Evolutionary conservation across 78 protist genomes (phyloP), one percentile per base, ranked within the genome.

Genomic region (Corallochytrium limacisporum): DNA sequence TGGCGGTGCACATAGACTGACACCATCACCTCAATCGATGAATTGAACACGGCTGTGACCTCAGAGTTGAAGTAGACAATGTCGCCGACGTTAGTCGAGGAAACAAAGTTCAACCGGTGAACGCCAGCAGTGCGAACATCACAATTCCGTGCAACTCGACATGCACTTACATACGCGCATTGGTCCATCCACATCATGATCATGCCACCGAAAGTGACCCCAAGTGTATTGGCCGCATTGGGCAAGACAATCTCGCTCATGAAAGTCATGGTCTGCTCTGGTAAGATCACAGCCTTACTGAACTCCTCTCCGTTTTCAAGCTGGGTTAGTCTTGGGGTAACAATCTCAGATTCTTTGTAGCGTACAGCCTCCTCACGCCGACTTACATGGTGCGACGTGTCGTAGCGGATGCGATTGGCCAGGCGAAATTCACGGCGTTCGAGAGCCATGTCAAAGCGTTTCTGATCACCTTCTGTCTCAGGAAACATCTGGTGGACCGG

Each of bases 161-260:
- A 29, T 5, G 65, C 65, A 22, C 57, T 26, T 3, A 65, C 31
- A 26, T 29, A 47, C 26, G 60, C 72, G 1, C 38, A 13, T 5
- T 9, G n/a, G 50, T 50, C 60, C 57, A 65, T 65, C 72, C 72
- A 65, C 35, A 60, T 37, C 72, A 65, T 65, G 28, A 65, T 65
- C 46, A 50, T 43, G 12, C 72, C 72, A 18, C 72, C 72, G 44
- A 65, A 65, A 1, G 72, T 65, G 38, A 65, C 56, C n/a, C 36
- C 47, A 7, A 15, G 49, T 4, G 69, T 31, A 38, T 62, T 39
- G 6, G 56, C 43, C 60, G 33, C 50, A 13, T 38, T 13, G 35
- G 66, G 66, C 28, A 61, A 61, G 18, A 61, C 40, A 26, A 22
- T 9, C 24, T 36, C 12, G 0, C 16, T 28, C 66, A 61, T 61